Evolutionary conservation across 2,329 filamentous ascomycete genomes (phyloP), one percentile per base, ranked within the genome.

Genomic region (Epichloe baconii): DNA sequence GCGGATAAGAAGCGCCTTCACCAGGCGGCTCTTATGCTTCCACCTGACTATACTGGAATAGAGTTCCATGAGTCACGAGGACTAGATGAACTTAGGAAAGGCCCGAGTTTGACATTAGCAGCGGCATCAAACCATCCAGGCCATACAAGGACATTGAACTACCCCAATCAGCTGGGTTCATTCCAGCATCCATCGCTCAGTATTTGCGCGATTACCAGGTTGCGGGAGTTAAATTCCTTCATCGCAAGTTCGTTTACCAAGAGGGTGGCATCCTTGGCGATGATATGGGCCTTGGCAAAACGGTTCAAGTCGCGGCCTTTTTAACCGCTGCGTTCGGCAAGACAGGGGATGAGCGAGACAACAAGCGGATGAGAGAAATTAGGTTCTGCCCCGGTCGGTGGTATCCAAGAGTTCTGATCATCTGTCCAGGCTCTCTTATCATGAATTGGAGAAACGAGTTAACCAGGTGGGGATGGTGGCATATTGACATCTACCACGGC

Each of bases 281-380:
- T 62, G 93, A 98, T 61, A 98, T 98, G 93, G 93, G 93, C 19
- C 68, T 98, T 35, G 93, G 93, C 0, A 98, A 98, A 68, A 98
- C 93, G 0, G 88, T 98, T 2, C 93, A 98, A 66, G 88, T 98
- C 26, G 93, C 89, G 52, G 86, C 90, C 0, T 97, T 98, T 57
- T 72, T 98, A 21, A 87, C 88, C 0, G 88, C 83, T 1, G 90
- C 89, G 0, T 98, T 95, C 64, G 93, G 93, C 7, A 98, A 98
- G 69, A 94, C 86, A 1, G 91, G 83, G 1, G 91, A 95, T 59
- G 85, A 90, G 64, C 75, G 88, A 48, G 93, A 98, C 60, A 73
- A 70, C 4, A 94, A 94, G 63, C 77, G 88, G 19, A 90, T 97
- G 85, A 80, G 91, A 38, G 93, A 93, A 63, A 83, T 93, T 63